Evolutionary conservation across 2,329 filamentous ascomycete species (phyloP).

Genomic region (Ascochyta lentis): DNA sequence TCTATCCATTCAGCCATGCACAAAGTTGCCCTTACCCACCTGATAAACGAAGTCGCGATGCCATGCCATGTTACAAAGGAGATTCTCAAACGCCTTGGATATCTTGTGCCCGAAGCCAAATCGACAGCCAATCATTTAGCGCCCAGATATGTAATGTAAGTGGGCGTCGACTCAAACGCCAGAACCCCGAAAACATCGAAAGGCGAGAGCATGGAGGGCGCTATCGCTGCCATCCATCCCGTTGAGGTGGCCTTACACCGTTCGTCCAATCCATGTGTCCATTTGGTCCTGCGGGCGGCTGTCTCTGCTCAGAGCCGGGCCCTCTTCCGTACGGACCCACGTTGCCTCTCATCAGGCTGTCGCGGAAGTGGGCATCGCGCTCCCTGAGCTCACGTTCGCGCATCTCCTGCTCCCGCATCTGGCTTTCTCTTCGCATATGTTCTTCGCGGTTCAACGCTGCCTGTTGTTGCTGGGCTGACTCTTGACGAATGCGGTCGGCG

Average conservation of each 20-base stretch:
- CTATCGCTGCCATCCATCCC: conserved; percentile 28
- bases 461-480: conserved; percentile 38
- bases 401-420: conserved; percentile 32
- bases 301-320: conserved; percentile 22
- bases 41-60: conserved; percentile 8
- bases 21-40: background rate
- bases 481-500: conserved; percentile 41
- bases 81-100: conserved; percentile 4
- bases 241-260: conserved; percentile 25
- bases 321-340: conserved; percentile 24
- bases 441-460: conserved; percentile 34
- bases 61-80: conserved; percentile 13
- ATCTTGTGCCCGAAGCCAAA: background rate
- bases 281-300: conserved; percentile 10
- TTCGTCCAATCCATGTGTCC: conserved; percentile 32
- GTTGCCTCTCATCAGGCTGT: conserved; percentile 28
- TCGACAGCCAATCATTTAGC: background rate
- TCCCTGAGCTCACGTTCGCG: conserved; percentile 30
- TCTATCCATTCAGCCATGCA: background rate
- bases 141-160: background rate
- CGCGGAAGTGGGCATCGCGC: conserved; percentile 29
- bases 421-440: conserved; percentile 27
- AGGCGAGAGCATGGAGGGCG: background rate
- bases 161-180: background rate
- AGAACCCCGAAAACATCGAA: background rate